Base-by-base conservation (phyloP, 352 stramenopile genomes). In the Phytophthora macrochlamydospora region DNA sequence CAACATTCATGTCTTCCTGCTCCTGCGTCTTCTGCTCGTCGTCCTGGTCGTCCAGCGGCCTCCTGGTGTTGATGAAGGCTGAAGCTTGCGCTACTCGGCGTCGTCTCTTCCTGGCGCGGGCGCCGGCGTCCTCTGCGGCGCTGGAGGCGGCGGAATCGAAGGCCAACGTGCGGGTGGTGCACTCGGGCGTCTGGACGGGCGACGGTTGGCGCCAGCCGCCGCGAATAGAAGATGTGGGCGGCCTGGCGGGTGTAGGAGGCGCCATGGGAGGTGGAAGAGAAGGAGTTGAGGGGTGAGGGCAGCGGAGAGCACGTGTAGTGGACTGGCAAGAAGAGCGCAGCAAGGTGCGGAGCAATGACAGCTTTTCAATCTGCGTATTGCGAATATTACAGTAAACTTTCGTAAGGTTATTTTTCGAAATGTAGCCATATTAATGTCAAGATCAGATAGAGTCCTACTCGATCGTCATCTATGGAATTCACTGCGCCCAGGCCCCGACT, bases 171-270 rank as follows among this genome's bases (percentile, higher is more conserved):
- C 74, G 74, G 2, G 70, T 81, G 7, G 74, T 82, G 59, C 54
- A 71, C 50, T 82, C 71, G 3, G 74, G 74, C 59, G 74, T 82
- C 74, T 79, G 67, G 59, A 77, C 59, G 28, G 70, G 67, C 70
- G 74, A 70, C 67, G 69, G 59, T 79, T 76, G 69, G 24, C 50
- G 54, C 61, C 57, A 72, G 4, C 58, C 44, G 1, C 60, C 62
- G 59, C 56, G 69, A 77, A 74, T 71, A 71, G 69, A 49, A 54
- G 58, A 29, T 11, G 43, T 50, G 38, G 51, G 40, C 8, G 56
- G 57, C 3, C 54, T 52, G 6, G 43, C 40, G n/a, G 69, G 64
- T 24, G 68, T 72, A 7, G 60, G 61, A 32, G 52, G 40, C 28
- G 49, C 50, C 49, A 64, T 64, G 18, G 18, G 18, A 24, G 18